phyloP scores from a whole-genome alignment of 2,329 filamentous ascomycete species.

The Trichoderma sp. region DNA sequence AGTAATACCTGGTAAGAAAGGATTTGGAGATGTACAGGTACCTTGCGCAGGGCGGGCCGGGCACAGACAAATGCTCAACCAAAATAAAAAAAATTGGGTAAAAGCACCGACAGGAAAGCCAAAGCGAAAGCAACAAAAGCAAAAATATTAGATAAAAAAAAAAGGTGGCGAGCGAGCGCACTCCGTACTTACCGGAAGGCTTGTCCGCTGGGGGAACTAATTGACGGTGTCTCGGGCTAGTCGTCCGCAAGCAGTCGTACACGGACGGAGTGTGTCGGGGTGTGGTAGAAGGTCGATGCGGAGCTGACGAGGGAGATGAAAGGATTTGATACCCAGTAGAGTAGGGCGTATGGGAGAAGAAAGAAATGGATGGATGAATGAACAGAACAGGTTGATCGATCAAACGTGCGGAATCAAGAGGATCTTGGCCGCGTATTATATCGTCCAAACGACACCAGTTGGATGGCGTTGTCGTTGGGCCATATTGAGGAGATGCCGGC shows the following conservation, averaged over 20 bases:
- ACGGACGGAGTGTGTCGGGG: neutral
- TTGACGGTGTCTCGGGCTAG: neutral
- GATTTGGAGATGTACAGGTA: constrained; percentile 15
- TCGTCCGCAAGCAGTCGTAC: neutral
- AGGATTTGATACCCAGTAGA: neutral
- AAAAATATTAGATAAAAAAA: neutral
- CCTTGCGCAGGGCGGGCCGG: neutral
- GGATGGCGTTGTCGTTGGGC: constrained; percentile 14
- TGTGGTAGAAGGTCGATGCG: neutral
- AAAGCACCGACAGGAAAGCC: neutral
- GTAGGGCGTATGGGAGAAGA: neutral
- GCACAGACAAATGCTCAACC: neutral
- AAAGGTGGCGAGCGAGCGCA: neutral
- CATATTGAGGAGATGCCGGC: constrained; percentile 4
- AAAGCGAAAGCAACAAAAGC: neutral
- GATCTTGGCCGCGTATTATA: constrained; percentile 5
- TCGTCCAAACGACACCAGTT: neutral
- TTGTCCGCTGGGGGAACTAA: neutral
- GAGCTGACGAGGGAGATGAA: neutral
- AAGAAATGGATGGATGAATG: neutral
- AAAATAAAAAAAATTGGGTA: neutral
- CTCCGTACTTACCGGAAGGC: constrained; percentile 12
- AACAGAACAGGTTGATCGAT: neutral
- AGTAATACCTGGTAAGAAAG: constrained; percentile 15
- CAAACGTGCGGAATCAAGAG: neutral